Conservation (phyloP, 2,329 filamentous ascomycete species). For the Tympanopsis confertula region DNA sequence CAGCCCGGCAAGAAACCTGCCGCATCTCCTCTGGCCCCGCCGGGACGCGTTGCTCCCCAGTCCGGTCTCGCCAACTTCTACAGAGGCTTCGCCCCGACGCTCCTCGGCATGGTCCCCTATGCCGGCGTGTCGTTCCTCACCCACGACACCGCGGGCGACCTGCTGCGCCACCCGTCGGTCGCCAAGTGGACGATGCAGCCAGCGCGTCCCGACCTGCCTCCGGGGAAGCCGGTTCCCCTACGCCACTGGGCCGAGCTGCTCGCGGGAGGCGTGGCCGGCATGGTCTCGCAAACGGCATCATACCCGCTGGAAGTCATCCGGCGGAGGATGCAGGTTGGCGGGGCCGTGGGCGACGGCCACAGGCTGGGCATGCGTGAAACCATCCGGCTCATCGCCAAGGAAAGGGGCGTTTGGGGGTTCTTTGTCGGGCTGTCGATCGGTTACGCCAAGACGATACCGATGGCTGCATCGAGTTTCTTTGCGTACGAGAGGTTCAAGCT, state of each 20-base stretch:
- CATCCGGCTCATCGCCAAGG: slow-evolving; percentile 58
- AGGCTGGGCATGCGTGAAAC: slow-evolving; percentile 71
- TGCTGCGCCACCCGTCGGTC: slow-evolving; percentile 62
- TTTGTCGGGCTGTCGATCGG: slow-evolving; percentile 90
- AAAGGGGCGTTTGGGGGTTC: slow-evolving; percentile 71
- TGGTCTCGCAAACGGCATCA: slow-evolving; percentile 81
- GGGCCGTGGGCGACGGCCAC: slow-evolving; percentile 82
- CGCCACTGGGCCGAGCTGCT: slow-evolving; percentile 81
- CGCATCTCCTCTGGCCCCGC: slow-evolving; percentile 14
- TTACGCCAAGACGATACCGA: slow-evolving; percentile 85
- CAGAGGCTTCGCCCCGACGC: slow-evolving; percentile 78
- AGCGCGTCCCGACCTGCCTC: slow-evolving; percentile 36
- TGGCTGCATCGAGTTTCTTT: slow-evolving; percentile 64
- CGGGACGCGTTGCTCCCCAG: slow-evolving; percentile 13
- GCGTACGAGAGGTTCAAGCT: slow-evolving; percentile 56
- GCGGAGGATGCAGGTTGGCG: slow-evolving; percentile 89
- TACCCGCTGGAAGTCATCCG: slow-evolving; percentile 91
- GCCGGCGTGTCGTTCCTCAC: slow-evolving; percentile 91
- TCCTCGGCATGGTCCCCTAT: slow-evolving; percentile 93
- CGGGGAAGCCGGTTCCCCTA: slow-evolving; percentile 58
- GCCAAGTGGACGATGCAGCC: slow-evolving; percentile 67
- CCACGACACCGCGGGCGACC: slow-evolving; percentile 79
- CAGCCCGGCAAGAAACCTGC: slow-evolving; percentile 23
- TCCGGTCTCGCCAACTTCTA: slow-evolving; percentile 83
- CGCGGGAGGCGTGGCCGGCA: slow-evolving; percentile 73